Evolutionary conservation across 1,284 basidiomycete species (phyloP).

Genomic region (Cryptococcus sp.): DNA sequence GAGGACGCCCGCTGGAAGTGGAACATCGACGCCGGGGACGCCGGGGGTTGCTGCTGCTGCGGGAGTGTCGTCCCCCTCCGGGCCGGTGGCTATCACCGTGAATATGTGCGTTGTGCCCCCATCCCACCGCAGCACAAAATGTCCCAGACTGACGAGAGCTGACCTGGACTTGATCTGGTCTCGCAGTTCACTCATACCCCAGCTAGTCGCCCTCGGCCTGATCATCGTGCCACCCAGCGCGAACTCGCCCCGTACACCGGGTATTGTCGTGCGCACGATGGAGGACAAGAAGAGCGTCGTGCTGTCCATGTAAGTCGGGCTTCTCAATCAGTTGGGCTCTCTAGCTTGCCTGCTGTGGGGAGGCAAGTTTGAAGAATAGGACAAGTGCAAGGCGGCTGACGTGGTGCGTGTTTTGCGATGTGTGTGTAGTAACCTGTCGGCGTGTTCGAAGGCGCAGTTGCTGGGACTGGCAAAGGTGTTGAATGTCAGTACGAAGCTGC

Average conservation of each 20-base stretch:
- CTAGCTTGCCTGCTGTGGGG: neutral
- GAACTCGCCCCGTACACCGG: constrained; percentile 26
- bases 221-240: constrained; percentile 22
- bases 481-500: constrained; percentile 21
- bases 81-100: constrained; percentile 18
- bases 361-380: neutral
- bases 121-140: neutral
- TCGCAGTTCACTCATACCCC: constrained; percentile 16
- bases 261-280: constrained; percentile 26
- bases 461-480: constrained; percentile 33
- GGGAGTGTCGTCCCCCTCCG: neutral
- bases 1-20: neutral
- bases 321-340: neutral
- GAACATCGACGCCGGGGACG: neutral
- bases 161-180: too few relatives aligned
- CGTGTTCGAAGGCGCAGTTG: constrained; percentile 32
- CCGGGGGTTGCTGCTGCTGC: neutral
- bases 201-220: constrained; percentile 19
- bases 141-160: neutral
- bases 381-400: neutral
- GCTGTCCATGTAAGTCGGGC: constrained; percentile 30
- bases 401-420: too few relatives aligned
- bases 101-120: constrained; percentile 12
- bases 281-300: constrained; percentile 38
- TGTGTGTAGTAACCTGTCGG: constrained; percentile 13